Percentiles rank a stretch among this genome's conserved stretches.
Conservation (phyloP, 345 rosid genomes). For the Euclidium syriacum region DNA sequence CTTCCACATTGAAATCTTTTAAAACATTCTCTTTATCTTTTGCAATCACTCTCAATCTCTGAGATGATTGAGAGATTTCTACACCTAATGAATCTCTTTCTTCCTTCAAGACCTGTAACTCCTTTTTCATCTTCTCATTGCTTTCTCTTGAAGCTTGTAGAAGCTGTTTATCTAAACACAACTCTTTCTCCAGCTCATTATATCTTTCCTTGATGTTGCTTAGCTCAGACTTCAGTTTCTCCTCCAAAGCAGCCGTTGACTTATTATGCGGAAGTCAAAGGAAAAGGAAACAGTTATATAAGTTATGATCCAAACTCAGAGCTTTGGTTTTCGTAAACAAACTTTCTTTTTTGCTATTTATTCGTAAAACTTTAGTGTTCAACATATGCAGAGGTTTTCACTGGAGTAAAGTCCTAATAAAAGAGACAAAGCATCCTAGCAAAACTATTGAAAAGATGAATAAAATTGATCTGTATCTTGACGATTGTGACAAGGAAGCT, state of each 20-base stretch:
- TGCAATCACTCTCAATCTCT: constrained; percentile 37
- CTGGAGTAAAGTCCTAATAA: constrained; percentile 30
- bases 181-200: constrained; percentile 43
- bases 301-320: neutral
- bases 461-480: constrained; percentile 44
- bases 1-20: constrained; percentile 56
- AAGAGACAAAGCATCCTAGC: constrained; percentile 42
- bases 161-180: constrained; percentile 38
- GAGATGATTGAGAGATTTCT: constrained; percentile 39
- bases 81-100: constrained; percentile 51
- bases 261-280: neutral
- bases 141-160: constrained; percentile 49
- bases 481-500: constrained; percentile 57
- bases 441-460: constrained; percentile 37
- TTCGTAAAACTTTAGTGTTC: too few species aligned
- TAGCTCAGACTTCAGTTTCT: constrained; percentile 43
- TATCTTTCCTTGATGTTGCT: constrained; percentile 44
- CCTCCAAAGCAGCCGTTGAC: constrained; percentile 32
- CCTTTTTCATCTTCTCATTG: constrained; percentile 47
- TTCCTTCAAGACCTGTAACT: constrained; percentile 49
- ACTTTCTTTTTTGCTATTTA: neutral
- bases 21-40: constrained; percentile 55
- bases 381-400: constrained; percentile 20
- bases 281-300: neutral
- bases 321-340: neutral